These are phyloP conservation scores for Globisporangium cederbergense DNA, from an alignment of 352 stramenopile species.

Conservation along the genomic window DNA sequence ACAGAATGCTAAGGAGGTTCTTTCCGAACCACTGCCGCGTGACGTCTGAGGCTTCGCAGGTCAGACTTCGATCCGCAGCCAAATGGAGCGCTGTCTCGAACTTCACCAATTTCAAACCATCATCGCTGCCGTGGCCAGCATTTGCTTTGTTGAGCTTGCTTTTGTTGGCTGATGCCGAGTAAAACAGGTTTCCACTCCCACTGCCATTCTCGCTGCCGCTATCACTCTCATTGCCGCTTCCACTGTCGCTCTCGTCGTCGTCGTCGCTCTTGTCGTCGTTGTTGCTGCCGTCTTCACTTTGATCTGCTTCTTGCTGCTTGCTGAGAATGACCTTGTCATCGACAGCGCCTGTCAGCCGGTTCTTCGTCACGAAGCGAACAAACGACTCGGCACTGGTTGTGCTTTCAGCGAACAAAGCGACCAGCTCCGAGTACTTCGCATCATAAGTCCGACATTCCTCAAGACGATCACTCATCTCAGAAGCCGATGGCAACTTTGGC, in stretches of 20 bases:
- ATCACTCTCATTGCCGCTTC: constrained; percentile 14
- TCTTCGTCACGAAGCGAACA: constrained; percentile 18
- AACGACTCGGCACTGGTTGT: constrained; percentile 34
- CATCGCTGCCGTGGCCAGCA: background rate
- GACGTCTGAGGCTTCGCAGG: constrained; percentile 22
- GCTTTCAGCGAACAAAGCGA: constrained; percentile 51
- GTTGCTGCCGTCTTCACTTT: constrained; percentile 19
- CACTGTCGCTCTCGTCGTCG: constrained; percentile 9
- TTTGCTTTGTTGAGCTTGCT: background rate
- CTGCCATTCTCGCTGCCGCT: constrained; percentile 8
- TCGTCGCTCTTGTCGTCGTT: constrained; percentile 15
- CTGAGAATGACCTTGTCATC: constrained; percentile 1
- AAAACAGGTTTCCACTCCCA: background rate
- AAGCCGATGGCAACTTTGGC: constrained; percentile 16
- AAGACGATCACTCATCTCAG: constrained; percentile 33
- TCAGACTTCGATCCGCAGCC: constrained; percentile 42
- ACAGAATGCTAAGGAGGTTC: constrained; percentile 49
- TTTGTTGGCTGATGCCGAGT: background rate
- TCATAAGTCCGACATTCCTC: constrained; percentile 37
- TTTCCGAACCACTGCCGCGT: constrained; percentile 45
- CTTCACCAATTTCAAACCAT: constrained; percentile 30
- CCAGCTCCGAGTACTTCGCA: constrained; percentile 33
- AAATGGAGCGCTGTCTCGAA: constrained; percentile 52
- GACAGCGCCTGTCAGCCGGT: background rate
- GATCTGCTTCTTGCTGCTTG: constrained; percentile 2